A percentile compares a stretch with the other conserved stretches of the same genome.
These are phyloP conservation scores for Sarcodon sp. DNA, from an alignment of 768 basidiomycete species.

Conservation along the genomic window DNA sequence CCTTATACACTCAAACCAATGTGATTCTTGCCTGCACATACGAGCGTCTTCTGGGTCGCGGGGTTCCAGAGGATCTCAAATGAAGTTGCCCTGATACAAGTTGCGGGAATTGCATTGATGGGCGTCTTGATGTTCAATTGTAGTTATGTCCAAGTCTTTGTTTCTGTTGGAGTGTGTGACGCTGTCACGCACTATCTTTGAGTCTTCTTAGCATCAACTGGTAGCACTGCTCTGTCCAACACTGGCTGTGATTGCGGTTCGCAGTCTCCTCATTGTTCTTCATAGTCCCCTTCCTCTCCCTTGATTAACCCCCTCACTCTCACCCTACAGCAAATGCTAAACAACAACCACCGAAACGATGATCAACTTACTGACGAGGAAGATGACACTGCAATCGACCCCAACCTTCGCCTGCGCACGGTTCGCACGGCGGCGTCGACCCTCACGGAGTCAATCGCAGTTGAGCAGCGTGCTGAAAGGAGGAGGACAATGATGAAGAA, in stretches of 20 bases:
- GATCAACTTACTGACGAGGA: slow-evolving; percentile 42
- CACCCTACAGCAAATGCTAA: not conserved
- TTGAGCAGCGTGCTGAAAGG: slow-evolving; percentile 57
- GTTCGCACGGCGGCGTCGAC: slow-evolving; percentile 90
- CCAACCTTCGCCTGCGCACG: slow-evolving; percentile 76
- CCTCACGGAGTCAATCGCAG: slow-evolving; percentile 74
- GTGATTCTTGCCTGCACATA: too few species aligned
- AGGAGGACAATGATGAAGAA: slow-evolving; percentile 26
- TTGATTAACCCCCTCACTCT: not conserved
- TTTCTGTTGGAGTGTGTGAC: too few species aligned
- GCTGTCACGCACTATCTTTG: too few species aligned
- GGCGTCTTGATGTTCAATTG: too few species aligned
- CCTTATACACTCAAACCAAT: too few species aligned
- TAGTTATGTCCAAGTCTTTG: too few species aligned
- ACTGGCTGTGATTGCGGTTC: not conserved
- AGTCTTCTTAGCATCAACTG: not conserved
- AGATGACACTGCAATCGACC: slow-evolving; percentile 62
- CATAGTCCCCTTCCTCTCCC: not conserved
- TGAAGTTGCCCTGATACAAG: too few species aligned
- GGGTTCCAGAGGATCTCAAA: too few species aligned
- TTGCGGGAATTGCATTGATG: too few species aligned
- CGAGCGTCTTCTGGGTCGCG: too few species aligned
- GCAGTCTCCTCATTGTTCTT: not conserved
- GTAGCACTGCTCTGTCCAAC: not conserved
- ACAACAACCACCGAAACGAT: slow-evolving; percentile 10